These are phyloP conservation scores for Trichomonascaceae sp. DNA, from an alignment of 1,139 yeast species.

Conservation along the genomic window DNA sequence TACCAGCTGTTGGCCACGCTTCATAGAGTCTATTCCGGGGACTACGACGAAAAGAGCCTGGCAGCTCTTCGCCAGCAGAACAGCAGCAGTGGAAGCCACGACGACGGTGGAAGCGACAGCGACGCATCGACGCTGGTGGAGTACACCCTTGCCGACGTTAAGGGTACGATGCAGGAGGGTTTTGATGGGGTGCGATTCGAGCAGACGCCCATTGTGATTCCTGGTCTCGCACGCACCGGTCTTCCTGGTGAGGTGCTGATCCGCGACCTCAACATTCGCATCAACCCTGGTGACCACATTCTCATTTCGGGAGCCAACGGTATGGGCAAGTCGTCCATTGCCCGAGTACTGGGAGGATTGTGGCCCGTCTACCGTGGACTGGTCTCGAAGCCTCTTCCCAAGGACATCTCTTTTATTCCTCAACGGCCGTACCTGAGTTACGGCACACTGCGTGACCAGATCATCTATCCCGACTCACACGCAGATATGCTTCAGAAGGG, in stretches of 20 bases:
- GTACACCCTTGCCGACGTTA: slow-evolving; percentile 36
- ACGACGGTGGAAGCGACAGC: background rate
- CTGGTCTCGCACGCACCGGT: slow-evolving; percentile 30
- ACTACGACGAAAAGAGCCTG: slow-evolving; percentile 14
- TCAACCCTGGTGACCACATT: slow-evolving; percentile 56
- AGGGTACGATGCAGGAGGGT: slow-evolving; percentile 71
- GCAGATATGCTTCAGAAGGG: slow-evolving; percentile 69
- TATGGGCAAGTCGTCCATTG: slow-evolving; percentile 78
- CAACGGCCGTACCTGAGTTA: slow-evolving; percentile 69
- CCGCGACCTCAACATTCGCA: slow-evolving; percentile 47
- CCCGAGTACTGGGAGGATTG: slow-evolving; percentile 72
- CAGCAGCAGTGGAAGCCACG: slow-evolving; percentile 1
- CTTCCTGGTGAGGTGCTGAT: slow-evolving; percentile 36
- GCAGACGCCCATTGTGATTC: slow-evolving; percentile 70
- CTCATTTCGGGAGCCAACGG: slow-evolving; percentile 82
- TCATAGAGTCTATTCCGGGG: slow-evolving; percentile 65
- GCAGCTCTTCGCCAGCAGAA: background rate
- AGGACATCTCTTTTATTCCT: slow-evolving; percentile 63
- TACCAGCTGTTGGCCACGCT: slow-evolving; percentile 61
- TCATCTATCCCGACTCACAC: slow-evolving; percentile 72
- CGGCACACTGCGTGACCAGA: slow-evolving; percentile 78
- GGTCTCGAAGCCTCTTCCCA: slow-evolving; percentile 64
- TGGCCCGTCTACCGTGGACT: slow-evolving; percentile 88
- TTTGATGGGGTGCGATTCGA: slow-evolving; percentile 76
- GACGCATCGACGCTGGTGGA: slow-evolving; percentile 7